Evolutionary conservation across 805 yeast species (phyloP).

Genomic region (Wickerhamomyces tratensis): DNA sequence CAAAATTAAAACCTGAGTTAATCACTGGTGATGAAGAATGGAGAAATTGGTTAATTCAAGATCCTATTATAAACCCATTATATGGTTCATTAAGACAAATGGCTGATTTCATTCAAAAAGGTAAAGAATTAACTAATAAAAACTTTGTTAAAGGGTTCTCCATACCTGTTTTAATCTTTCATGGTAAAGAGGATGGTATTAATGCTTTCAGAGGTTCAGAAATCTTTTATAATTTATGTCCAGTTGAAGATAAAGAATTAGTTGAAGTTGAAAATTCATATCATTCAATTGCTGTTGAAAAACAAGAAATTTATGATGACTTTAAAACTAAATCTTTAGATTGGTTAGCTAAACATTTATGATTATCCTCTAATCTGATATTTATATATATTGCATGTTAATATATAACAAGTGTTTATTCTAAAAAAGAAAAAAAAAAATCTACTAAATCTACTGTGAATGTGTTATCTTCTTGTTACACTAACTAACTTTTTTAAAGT

Average conservation of each 20-base stretch:
- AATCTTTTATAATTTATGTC: constrained; percentile 6
- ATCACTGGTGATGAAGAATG: constrained; percentile 41
- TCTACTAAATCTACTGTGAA: too few species aligned
- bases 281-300: constrained; percentile 39
- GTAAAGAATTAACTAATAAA: constrained; percentile 33
- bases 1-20: constrained; percentile 44
- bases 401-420: too few species aligned
- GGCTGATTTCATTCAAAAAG: constrained; percentile 46
- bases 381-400: too few species aligned
- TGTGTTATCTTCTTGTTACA: too few species aligned
- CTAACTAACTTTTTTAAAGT: constrained; percentile 3
- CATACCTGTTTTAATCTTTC: constrained; percentile 41
- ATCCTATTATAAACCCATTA: constrained; percentile 33
- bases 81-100: constrained; percentile 47
- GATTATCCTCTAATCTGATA: too few species aligned
- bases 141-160: constrained; percentile 17
- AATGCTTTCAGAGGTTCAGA: constrained; percentile 28
- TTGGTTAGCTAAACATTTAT: constrained; percentile 24
- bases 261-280: constrained; percentile 21
- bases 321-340: constrained; percentile 28
- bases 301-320: constrained; percentile 26
- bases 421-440: too few species aligned
- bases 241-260: constrained; percentile 11
- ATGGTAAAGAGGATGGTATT: constrained; percentile 51
- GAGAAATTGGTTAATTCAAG: constrained; percentile 32